These are phyloP conservation scores for Hortiboletus campestris DNA, from an alignment of 768 basidiomycete genomes.

Conservation along the genomic window DNA sequence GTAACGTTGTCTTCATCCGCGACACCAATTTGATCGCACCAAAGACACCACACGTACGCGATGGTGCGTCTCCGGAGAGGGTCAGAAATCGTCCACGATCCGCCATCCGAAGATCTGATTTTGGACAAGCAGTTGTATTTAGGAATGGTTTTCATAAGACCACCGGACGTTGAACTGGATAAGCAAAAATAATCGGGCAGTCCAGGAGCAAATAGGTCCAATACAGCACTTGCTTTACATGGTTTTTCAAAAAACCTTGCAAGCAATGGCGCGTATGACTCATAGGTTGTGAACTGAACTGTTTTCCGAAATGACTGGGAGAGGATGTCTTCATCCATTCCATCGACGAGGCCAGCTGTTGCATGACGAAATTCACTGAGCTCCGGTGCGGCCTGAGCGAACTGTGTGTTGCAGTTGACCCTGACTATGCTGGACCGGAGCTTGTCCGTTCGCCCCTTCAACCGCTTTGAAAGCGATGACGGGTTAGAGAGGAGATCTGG, in stretches of 20 bases:
- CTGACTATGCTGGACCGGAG: background rate
- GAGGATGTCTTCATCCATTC: background rate
- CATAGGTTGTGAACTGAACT: constrained; percentile 15
- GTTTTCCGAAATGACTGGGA: constrained; percentile 8
- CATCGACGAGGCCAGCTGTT: no score
- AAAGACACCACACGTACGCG: background rate
- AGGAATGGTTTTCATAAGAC: constrained; percentile 10
- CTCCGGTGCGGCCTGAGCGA: no score
- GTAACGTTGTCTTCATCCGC: background rate
- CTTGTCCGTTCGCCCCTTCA: background rate
- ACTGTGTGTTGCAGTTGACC: constrained; percentile 1
- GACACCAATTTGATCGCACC: background rate
- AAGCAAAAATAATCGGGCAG: constrained; percentile 15
- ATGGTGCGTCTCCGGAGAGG: constrained; percentile 4
- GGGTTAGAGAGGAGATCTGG: background rate
- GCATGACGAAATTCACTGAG: no score
- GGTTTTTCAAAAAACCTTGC: constrained; percentile 5
- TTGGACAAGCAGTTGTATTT: constrained; percentile 1
- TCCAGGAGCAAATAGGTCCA: constrained; percentile 16
- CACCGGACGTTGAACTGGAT: constrained; percentile 21
- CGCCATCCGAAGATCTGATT: background rate
- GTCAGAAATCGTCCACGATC: background rate
- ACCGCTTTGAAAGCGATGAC: background rate
- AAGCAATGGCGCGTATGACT: constrained; percentile 13
- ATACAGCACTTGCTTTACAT: background rate